Conservation (phyloP, 176 grass and related monocot species). For the Triticum dicoccoides region DNA sequence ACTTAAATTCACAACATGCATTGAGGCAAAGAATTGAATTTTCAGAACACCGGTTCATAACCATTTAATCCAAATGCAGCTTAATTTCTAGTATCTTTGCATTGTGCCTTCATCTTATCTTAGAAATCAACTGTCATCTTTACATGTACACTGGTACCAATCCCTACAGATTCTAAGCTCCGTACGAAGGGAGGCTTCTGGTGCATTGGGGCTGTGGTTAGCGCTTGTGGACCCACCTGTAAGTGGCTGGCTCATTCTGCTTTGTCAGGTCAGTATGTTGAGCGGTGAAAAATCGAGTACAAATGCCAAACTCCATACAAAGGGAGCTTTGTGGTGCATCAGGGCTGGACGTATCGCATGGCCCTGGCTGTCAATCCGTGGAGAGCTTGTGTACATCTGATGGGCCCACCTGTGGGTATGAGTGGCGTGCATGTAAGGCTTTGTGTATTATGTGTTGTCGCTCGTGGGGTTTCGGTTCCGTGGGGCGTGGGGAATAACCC, state of each 20-base stretch:
- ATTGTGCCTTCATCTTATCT: background rate
- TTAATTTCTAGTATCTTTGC: slow-evolving; percentile 10
- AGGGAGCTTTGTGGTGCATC: background rate
- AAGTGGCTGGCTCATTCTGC: too few relatives aligned
- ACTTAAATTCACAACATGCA: background rate
- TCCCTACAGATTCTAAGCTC: too few relatives aligned
- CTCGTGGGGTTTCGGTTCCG: background rate
- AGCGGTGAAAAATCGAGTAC: too few relatives aligned
- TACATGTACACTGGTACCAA: background rate
- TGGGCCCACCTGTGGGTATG: background rate
- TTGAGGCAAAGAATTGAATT: background rate
- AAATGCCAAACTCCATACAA: too few relatives aligned
- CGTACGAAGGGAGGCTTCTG: too few relatives aligned
- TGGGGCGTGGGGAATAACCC: background rate
- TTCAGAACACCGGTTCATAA: background rate
- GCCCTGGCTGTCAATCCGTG: background rate
- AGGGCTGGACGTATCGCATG: background rate
- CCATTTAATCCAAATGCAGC: background rate
- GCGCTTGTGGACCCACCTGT: too few relatives aligned
- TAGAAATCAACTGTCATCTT: background rate
- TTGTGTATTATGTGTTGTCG: background rate
- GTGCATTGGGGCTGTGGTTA: too few relatives aligned
- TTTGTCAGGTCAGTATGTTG: too few relatives aligned
- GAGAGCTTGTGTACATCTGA: background rate
- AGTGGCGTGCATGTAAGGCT: background rate